Base-by-base conservation (phyloP, 768 basidiomycete species). In the Amylocystis lapponica region DNA sequence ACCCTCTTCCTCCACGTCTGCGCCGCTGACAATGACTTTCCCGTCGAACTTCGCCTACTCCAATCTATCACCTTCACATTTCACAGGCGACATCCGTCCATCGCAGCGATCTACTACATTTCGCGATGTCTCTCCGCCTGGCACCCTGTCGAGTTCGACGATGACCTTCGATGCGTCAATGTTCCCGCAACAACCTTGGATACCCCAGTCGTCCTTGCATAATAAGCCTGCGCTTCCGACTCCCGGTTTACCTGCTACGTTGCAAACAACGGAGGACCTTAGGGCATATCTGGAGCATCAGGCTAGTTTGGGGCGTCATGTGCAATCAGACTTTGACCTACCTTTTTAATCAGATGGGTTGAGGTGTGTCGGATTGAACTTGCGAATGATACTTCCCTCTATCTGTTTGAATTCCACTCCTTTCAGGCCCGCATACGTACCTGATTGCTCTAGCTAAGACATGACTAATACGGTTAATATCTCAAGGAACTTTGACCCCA, bases 241-340 rank as follows among this genome's bases (percentile, higher is more conserved):
- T 14, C 39, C 45, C 3, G 37, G 27, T n/a, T 25, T 49, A 22
- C 52, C 52, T 14, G 36, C 45, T 13, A 35, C 54, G 11, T 43
- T 55, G 40, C 46, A 51, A 45, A 55, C 54, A 25, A 51, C 54
- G 22, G 56, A 53, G 16, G 56, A 55, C 43, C 43, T 55, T 20
- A 44, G 39, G 27, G 48, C 48, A 17, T 58, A 55, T 27, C 31
- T 58, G 36, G 56, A 51, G 36, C 56, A 55, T 43, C 49, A 52
- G 39, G 52, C 51, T 30, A 44, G 48, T 42, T 38, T 55, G 20
- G 48, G 51, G 11, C 42, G 35, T 20, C 51, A n/a, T n/a, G n/a
- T n/a, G n/a, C n/a, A n/a, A n/a, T n/a, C n/a, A n/a, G n/a, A n/a
- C n/a, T n/a, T n/a, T n/a, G n/a, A n/a, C n/a, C n/a, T n/a, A n/a